Percentiles rank a stretch among this genome's conserved stretches.
Conservation (phyloP, 805 yeast species). For the Yamadazyma sp. region DNA sequence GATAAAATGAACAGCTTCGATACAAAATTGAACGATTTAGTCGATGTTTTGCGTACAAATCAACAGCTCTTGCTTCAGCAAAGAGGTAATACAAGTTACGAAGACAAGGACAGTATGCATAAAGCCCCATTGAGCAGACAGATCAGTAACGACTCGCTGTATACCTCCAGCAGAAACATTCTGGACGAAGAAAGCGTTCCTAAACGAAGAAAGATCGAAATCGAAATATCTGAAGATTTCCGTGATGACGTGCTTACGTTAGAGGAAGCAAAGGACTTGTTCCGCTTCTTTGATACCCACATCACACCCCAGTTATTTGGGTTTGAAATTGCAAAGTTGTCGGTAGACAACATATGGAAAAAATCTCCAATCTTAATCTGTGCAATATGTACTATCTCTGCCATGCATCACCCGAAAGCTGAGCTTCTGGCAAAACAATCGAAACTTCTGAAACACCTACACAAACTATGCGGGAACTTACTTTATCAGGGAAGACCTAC, state of each 20-base stretch:
- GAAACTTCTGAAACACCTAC: constrained; percentile 29
- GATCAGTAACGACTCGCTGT: constrained; percentile 7
- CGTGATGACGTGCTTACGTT: constrained; percentile 35
- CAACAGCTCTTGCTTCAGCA: constrained; percentile 28
- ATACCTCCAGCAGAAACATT: background rate
- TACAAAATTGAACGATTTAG: constrained; percentile 36
- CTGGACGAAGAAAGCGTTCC: constrained; percentile 9
- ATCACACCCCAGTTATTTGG: constrained; percentile 68
- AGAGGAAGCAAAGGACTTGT: constrained; percentile 48
- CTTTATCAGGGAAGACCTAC: constrained; percentile 37
- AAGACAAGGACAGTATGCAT: background rate
- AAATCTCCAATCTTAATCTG: constrained; percentile 57
- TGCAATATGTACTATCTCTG: constrained; percentile 61
- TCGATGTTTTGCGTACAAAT: constrained; percentile 33
- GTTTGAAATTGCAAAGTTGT: constrained; percentile 52
- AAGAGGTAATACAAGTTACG: background rate
- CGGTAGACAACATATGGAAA: constrained; percentile 51
- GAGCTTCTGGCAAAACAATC: constrained; percentile 28
- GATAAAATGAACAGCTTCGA: constrained; percentile 36
- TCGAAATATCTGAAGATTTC: constrained; percentile 29
- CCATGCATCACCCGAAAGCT: constrained; percentile 54
- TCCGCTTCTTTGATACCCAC: constrained; percentile 51
- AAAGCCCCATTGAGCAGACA: constrained; percentile 7
- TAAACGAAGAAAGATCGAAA: constrained; percentile 2
- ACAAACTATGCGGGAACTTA: constrained; percentile 35